Evolutionary conservation across 805 yeast species (phyloP).

Genomic region (Myxozyma udenii): DNA sequence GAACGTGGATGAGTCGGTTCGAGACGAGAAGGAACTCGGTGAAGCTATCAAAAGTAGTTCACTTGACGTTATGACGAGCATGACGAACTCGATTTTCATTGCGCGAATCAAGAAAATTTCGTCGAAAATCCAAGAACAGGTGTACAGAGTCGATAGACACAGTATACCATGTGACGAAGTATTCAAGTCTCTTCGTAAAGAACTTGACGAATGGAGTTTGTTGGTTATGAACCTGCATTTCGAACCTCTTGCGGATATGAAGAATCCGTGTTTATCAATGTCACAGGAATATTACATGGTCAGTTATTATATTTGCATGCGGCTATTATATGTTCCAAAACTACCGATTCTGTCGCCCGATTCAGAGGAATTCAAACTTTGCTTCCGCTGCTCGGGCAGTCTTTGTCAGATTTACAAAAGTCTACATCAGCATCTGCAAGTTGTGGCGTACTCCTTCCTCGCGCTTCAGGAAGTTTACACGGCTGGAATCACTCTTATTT

Average conservation of each 20-base stretch:
- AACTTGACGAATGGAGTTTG: constrained; percentile 23
- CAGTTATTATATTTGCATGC: constrained; percentile 24
- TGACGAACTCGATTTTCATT: constrained; percentile 23
- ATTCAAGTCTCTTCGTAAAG: constrained; percentile 13
- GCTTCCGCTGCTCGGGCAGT: constrained; percentile 25
- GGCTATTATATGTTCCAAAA: constrained; percentile 25
- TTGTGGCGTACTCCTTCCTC: constrained; percentile 25
- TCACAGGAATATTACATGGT: constrained; percentile 27
- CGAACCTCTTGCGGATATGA: constrained; percentile 15
- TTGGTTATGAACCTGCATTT: constrained; percentile 10
- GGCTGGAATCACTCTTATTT: constrained; percentile 29
- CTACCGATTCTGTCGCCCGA: constrained; percentile 24
- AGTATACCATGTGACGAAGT: constrained; percentile 23
- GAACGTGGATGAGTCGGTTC: constrained; percentile 24
- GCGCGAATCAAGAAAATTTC: constrained; percentile 24
- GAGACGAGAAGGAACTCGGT: constrained; percentile 21
- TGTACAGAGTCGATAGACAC: constrained; percentile 25
- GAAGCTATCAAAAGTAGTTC: constrained; percentile 13
- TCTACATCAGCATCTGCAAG: constrained; percentile 22
- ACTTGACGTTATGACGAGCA: constrained; percentile 12
- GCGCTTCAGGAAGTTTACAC: constrained; percentile 26
- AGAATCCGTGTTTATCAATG: constrained; percentile 20
- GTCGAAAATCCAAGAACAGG: constrained; percentile 22
- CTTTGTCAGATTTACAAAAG: constrained; percentile 27
- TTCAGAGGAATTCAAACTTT: constrained; percentile 23